These are phyloP conservation scores for Globisporangium nunn DNA, from an alignment of 352 stramenopile genomes.

Conservation along the genomic window DNA sequence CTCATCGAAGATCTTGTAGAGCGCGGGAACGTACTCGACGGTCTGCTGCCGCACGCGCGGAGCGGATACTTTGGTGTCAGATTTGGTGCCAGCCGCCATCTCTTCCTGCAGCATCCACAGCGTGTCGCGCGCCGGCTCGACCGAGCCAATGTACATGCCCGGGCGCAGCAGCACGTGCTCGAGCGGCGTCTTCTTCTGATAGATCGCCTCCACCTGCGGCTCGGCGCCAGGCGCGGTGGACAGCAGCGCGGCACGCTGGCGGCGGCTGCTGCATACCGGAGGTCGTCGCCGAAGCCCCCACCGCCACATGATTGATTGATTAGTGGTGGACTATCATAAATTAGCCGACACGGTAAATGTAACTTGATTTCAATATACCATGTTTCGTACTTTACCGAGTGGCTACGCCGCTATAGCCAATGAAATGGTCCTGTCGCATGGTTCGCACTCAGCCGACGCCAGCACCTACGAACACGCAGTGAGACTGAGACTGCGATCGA, in stretches of 20 bases:
- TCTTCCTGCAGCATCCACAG: constrained; percentile 68
- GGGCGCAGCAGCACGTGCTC: constrained; percentile 88
- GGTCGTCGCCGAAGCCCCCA: not conserved
- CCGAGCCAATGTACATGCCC: constrained; percentile 89
- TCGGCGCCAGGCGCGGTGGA: not conserved
- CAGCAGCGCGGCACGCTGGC: not conserved
- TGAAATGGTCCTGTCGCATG: no score
- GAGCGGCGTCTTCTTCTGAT: constrained; percentile 87
- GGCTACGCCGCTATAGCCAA: no score
- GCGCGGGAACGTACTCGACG: constrained; percentile 75
- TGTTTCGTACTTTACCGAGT: no score
- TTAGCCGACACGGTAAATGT: no score
- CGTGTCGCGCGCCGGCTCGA: constrained; percentile 63
- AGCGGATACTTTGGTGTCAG: not conserved
- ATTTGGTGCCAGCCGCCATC: constrained; percentile 11
- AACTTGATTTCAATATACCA: no score
- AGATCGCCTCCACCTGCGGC: constrained; percentile 56
- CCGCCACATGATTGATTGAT: not conserved
- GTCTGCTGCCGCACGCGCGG: constrained; percentile 62
- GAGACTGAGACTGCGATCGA: no score
- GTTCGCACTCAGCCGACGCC: no score
- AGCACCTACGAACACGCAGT: no score
- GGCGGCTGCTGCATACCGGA: no score
- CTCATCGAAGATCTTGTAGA: constrained; percentile 99
- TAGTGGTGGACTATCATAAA: no score